Conservation (phyloP, 352 stramenopile species). For the Phytophthora pistaciae region DNA sequence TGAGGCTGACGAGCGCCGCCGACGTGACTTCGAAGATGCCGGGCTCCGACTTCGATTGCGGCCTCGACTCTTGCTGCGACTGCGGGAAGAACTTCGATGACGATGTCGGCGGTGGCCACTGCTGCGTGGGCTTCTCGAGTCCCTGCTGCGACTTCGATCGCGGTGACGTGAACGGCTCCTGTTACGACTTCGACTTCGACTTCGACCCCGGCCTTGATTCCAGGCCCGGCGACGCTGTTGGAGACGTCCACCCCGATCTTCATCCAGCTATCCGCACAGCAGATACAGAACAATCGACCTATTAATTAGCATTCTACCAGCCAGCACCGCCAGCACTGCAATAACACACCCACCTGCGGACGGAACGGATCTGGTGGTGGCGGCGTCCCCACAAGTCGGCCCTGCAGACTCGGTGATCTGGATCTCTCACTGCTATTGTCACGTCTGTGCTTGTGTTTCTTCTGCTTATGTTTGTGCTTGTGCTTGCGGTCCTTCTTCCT, state of each 20-base stretch:
- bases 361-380: slow-evolving; percentile 70
- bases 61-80: slow-evolving; percentile 35
- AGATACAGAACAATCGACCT: slow-evolving; percentile 10
- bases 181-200: slow-evolving; percentile 33
- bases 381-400: slow-evolving; percentile 44
- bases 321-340: not conserved
- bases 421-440: slow-evolving; percentile 27
- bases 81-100: slow-evolving; percentile 19
- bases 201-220: slow-evolving; percentile 19
- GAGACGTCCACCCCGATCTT: slow-evolving; percentile 28
- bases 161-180: slow-evolving; percentile 17
- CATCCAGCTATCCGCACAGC: slow-evolving; percentile 48
- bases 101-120: slow-evolving; percentile 3
- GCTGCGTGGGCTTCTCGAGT: slow-evolving; percentile 1
- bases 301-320: slow-evolving; percentile 1
- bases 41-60: slow-evolving; percentile 36
- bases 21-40: slow-evolving; percentile 17
- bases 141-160: slow-evolving; percentile 19
- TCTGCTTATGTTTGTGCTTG: slow-evolving; percentile 34
- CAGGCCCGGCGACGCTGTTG: slow-evolving; percentile 5
- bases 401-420: slow-evolving; percentile 35
- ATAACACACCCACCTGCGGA: slow-evolving; percentile 49
- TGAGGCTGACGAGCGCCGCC: slow-evolving; percentile 37
- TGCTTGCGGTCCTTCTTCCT: slow-evolving; percentile 25
- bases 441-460: slow-evolving; percentile 33